These are phyloP conservation scores for Solanum chiquidenum DNA, from an alignment of 257 asterid species.

Conservation along the genomic window DNA sequence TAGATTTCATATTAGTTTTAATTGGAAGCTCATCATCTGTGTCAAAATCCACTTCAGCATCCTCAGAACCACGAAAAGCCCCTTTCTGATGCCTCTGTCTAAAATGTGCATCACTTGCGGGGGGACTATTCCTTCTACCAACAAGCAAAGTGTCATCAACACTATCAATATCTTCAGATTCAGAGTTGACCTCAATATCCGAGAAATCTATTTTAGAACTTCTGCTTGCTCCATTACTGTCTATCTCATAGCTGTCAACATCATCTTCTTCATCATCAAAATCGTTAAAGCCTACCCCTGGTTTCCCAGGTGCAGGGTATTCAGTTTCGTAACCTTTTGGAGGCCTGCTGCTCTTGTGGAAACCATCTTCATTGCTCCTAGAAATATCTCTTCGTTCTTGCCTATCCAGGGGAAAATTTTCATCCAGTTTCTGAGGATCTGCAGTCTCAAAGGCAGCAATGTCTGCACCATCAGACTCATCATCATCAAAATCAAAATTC, in stretches of 20 bases:
- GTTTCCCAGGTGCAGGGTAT: slow-evolving; percentile 25
- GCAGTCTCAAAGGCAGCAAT: slow-evolving; percentile 90
- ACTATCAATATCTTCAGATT: slow-evolving; percentile 47
- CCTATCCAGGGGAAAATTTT: slow-evolving; percentile 30
- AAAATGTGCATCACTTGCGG: slow-evolving; percentile 8
- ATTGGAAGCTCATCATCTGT: slow-evolving; percentile 79
- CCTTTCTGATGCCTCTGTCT: slow-evolving; percentile 26
- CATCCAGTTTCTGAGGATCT: slow-evolving; percentile 51
- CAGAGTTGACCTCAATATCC: slow-evolving; percentile 66
- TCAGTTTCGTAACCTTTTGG: slow-evolving; percentile 29
- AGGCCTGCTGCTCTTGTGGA: slow-evolving; percentile 21
- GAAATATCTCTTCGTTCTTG: slow-evolving; percentile 21
- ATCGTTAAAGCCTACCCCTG: slow-evolving; percentile 69
- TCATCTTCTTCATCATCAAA: slow-evolving; percentile 88
- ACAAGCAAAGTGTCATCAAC: slow-evolving; percentile 16
- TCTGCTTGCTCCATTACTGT: slow-evolving; percentile 37
- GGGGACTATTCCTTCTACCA: slow-evolving; percentile 19
- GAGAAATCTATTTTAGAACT: slow-evolving; percentile 53
- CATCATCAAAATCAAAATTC: slow-evolving; percentile 94
- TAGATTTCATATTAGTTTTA: slow-evolving; percentile 66
- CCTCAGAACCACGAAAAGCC: slow-evolving; percentile 28
- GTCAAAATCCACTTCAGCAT: slow-evolving; percentile 43
- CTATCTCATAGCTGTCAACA: slow-evolving; percentile 74
- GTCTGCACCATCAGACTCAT: slow-evolving; percentile 98
- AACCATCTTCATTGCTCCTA: slow-evolving; percentile 32